Base-by-base conservation (phyloP, 2,329 filamentous ascomycete species). In the Cladobotryum protrusum region DNA sequence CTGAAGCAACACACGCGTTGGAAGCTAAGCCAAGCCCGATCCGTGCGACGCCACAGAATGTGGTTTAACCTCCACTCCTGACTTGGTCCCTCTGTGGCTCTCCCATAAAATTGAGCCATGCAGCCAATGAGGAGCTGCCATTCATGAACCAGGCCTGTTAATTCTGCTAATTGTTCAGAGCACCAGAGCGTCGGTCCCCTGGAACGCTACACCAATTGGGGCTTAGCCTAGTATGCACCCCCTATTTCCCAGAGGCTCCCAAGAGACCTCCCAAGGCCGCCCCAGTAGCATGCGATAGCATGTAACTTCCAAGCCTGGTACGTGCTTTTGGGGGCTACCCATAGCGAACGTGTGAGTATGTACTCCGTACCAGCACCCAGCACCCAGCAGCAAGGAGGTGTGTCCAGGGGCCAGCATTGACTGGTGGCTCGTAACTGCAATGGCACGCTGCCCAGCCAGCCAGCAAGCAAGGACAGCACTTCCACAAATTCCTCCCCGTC, bases 401-500 rank as follows among this genome's bases (percentile, higher is more conserved):
- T 14, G n/a, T 36, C 33, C 43, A 45, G 43, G 33, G 43, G 19
- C 45, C 37, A 47, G 44, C 40, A 48, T 24, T 32, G 40, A 24
- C 39, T 42, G 39, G 39, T 29, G 24, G 24, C 39, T 19, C 45
- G 49, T 45, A 44, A 39, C 49, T 48, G 49, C 49, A 44, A 35
- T 33, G 43, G 46, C 41, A 41, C 32, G 47, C 35, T 42, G 48
- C 29, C 48, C 48, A 36, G 34, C 37, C 24, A 29, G 20, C 20
- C 20, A 24, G 24, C 24, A 6, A 8, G 24, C 24, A 29, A 29
- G 24, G 29, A 24, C 36, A 37, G 45, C 20, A 36, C 36, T 43
- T 45, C 36, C 52, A 51, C 54, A 49, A 55, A 52, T 50, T 54
- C 47, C 47, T 43, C 51, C 47, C 48, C 44, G 39, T 47, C 47